A percentile compares a stretch with the other conserved stretches of the same genome.
Conservation (phyloP, 192 early-diverging fungal genomes). For the Globomyces pollinis-pini region DNA sequence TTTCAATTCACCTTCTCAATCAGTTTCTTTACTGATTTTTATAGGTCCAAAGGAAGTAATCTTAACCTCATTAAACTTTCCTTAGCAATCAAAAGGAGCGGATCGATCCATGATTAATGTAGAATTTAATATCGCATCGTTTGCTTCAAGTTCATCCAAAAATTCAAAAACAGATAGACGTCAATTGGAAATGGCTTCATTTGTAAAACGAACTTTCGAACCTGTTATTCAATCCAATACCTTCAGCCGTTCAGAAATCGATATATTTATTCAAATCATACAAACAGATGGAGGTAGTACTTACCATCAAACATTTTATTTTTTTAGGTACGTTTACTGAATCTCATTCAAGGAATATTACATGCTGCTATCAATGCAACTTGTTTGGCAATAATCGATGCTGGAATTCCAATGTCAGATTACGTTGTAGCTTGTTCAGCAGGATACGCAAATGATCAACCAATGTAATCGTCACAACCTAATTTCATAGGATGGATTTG, state of each 20-base stretch:
- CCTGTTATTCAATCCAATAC: slow-evolving; percentile 55
- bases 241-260: slow-evolving; percentile 86
- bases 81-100: slow-evolving; percentile 49
- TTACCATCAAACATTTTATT: neutral
- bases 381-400: slow-evolving; percentile 61
- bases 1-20: too few relatives aligned
- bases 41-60: slow-evolving; percentile 78
- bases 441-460: slow-evolving; percentile 67
- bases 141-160: slow-evolving; percentile 58
- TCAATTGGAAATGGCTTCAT: slow-evolving; percentile 73
- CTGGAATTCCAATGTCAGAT: slow-evolving; percentile 80
- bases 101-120: slow-evolving; percentile 79
- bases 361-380: slow-evolving; percentile 66
- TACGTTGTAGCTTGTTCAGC: slow-evolving; percentile 67
- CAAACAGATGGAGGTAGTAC: slow-evolving; percentile 88
- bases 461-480: too few relatives aligned
- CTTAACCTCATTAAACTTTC: neutral
- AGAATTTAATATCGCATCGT: slow-evolving; percentile 84
- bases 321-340: slow-evolving; percentile 58
- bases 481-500: too few relatives aligned
- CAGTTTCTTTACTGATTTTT: too few relatives aligned
- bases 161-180: slow-evolving; percentile 39
- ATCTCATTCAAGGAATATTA: slow-evolving; percentile 57
- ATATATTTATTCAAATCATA: slow-evolving; percentile 84
- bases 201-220: slow-evolving; percentile 88